phyloP scores from a whole-genome alignment of 768 basidiomycete genomes.

The Suillus subluteus region DNA sequence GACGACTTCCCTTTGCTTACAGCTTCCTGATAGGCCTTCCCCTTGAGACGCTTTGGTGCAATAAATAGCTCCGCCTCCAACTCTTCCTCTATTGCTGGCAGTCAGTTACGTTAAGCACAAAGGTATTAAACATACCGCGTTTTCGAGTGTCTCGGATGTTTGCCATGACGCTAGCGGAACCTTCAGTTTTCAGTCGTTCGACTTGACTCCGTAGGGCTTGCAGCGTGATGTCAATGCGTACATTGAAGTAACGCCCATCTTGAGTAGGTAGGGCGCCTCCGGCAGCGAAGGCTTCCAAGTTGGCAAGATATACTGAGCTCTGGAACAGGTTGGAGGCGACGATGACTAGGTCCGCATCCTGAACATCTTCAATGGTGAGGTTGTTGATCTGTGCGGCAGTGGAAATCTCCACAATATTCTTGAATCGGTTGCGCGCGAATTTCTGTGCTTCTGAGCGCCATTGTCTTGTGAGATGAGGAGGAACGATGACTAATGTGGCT shows the following conservation, averaged over 20 bases:
- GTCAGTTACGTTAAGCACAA: neutral
- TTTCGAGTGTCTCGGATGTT: constrained; percentile 67
- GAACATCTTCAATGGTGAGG: constrained; percentile 70
- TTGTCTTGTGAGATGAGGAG: constrained; percentile 87
- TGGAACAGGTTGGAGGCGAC: constrained; percentile 88
- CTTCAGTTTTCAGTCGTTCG: constrained; percentile 66
- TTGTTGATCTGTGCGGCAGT: constrained; percentile 73
- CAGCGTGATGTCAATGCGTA: constrained; percentile 69
- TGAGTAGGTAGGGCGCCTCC: constrained; percentile 71
- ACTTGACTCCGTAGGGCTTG: constrained; percentile 65
- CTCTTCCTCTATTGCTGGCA: constrained; percentile 48
- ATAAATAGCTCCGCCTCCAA: constrained; percentile 48
- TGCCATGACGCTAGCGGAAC: constrained; percentile 61
- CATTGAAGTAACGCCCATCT: constrained; percentile 89
- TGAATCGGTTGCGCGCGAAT: constrained; percentile 57
- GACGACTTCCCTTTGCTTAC: constrained; percentile 42
- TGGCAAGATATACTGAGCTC: constrained; percentile 74
- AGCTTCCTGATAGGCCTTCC: constrained; percentile 72
- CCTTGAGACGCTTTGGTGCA: constrained; percentile 71
- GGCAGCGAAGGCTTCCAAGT: constrained; percentile 71
- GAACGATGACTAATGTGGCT: constrained; percentile 84
- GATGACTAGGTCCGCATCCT: constrained; percentile 84
- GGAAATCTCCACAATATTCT: constrained; percentile 63
- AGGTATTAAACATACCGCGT: constrained; percentile 47
- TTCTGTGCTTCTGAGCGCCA: constrained; percentile 88